phyloP scores from a whole-genome alignment of 768 basidiomycete genomes.

The Mycena indigotica region DNA sequence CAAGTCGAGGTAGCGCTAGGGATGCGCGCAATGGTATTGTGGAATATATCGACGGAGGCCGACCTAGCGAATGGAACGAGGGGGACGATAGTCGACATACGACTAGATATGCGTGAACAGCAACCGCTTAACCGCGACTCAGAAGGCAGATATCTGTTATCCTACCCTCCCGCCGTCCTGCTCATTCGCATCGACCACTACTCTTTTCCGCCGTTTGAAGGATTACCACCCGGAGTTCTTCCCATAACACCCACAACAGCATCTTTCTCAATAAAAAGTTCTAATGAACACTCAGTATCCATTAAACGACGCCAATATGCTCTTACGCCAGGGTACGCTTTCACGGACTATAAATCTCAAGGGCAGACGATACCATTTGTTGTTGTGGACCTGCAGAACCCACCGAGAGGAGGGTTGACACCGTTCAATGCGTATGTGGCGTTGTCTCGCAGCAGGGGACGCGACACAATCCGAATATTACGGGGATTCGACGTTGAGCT shows the following conservation, averaged over 20 bases:
- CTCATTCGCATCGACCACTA: not conserved
- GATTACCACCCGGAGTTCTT: not conserved
- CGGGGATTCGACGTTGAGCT: not conserved
- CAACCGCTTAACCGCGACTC: not conserved
- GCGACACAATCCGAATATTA: not conserved
- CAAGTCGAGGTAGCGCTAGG: no score
- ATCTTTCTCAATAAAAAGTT: not conserved
- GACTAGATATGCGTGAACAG: not conserved
- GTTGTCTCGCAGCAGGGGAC: no score
- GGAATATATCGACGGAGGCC: no score
- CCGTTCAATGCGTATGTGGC: not conserved
- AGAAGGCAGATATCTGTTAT: not conserved
- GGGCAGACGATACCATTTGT: not conserved
- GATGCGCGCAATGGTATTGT: no score
- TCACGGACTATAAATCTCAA: not conserved
- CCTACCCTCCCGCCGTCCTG: not conserved
- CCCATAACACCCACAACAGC: not conserved
- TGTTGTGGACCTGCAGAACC: not conserved
- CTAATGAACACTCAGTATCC: not conserved
- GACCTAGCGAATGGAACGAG: not conserved
- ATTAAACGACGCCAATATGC: not conserved
- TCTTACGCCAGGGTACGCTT: no score
- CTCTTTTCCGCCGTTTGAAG: not conserved
- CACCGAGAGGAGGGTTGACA: not conserved
- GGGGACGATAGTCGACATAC: not conserved